These are phyloP conservation scores for Chenopodium quinoa DNA, from an alignment of 148 eudicot genomes.

Conservation along the genomic window DNA sequence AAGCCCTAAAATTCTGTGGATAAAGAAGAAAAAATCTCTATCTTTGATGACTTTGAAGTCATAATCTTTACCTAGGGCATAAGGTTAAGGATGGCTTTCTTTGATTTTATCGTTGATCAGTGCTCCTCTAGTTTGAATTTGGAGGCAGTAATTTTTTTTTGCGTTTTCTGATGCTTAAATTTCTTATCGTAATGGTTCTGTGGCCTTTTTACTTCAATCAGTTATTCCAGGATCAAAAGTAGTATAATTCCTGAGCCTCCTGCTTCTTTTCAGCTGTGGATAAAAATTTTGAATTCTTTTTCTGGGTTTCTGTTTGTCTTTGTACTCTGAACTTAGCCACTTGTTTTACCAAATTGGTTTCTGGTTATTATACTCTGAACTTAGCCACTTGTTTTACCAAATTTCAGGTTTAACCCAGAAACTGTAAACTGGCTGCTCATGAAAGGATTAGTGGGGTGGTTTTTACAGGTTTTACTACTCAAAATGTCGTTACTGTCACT, in stretches of 20 bases:
- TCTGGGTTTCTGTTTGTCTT: not conserved
- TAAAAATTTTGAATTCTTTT: not conserved
- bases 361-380: not conserved
- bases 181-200: not conserved
- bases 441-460: conserved; percentile 55
- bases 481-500: conserved; percentile 62
- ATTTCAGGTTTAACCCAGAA: conserved; percentile 45
- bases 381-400: not conserved
- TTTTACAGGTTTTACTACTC: conserved; percentile 47
- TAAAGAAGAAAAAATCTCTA: too few relatives aligned
- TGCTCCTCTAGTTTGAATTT: not conserved
- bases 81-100: not conserved
- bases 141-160: not conserved
- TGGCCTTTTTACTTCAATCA: not conserved
- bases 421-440: conserved; percentile 44
- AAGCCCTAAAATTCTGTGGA: not conserved
- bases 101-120: not conserved
- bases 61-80: not conserved
- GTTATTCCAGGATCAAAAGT: not conserved
- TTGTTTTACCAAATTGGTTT: not conserved
- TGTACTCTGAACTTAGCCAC: not conserved
- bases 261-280: too few relatives aligned
- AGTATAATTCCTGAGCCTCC: not conserved
- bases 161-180: not conserved
- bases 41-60: not conserved